These are phyloP conservation scores for Stevia rebaudiana DNA, from an alignment of 140 eudicot genomes.

Conservation along the genomic window DNA sequence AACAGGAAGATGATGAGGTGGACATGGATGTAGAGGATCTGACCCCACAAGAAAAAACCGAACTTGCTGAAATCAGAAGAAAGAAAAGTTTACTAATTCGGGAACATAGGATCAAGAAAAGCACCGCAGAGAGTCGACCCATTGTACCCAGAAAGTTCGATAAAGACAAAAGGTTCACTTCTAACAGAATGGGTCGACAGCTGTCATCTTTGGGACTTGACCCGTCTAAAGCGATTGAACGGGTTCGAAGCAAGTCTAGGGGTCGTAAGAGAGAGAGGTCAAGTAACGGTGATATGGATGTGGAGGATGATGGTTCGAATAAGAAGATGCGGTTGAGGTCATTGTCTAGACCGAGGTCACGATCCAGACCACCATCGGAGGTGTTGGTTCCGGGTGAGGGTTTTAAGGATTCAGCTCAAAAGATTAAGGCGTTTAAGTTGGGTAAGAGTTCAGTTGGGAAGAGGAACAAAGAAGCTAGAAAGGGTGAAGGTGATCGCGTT, in stretches of 20 bases:
- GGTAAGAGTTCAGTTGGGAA: slow-evolving; percentile 43
- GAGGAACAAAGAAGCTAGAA: slow-evolving; percentile 75
- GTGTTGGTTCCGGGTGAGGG: slow-evolving; percentile 93
- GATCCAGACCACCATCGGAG: slow-evolving; percentile 62
- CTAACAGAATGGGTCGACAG: slow-evolving; percentile 81
- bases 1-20: slow-evolving; percentile 50
- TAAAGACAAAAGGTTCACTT: slow-evolving; percentile 58
- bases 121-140: slow-evolving; percentile 85
- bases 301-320: slow-evolving; percentile 47
- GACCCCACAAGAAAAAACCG: slow-evolving; percentile 55
- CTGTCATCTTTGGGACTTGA: slow-evolving; percentile 66
- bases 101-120: slow-evolving; percentile 78
- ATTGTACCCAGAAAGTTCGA: slow-evolving; percentile 79
- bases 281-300: slow-evolving; percentile 49
- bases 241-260: slow-evolving; percentile 82
- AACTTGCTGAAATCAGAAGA: slow-evolving; percentile 60
- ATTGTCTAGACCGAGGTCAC: slow-evolving; percentile 44
- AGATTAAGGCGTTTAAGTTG: slow-evolving; percentile 56
- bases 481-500: slow-evolving; percentile 76
- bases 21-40: slow-evolving; percentile 81
- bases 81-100: slow-evolving; percentile 74
- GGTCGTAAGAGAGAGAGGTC: slow-evolving; percentile 95
- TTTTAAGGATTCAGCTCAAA: slow-evolving; percentile 60
- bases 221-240: slow-evolving; percentile 61
- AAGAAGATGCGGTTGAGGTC: slow-evolving; percentile 70